phyloP scores from a whole-genome alignment of 2,329 filamentous ascomycete species.

The Phyllosticta ampelicida region DNA sequence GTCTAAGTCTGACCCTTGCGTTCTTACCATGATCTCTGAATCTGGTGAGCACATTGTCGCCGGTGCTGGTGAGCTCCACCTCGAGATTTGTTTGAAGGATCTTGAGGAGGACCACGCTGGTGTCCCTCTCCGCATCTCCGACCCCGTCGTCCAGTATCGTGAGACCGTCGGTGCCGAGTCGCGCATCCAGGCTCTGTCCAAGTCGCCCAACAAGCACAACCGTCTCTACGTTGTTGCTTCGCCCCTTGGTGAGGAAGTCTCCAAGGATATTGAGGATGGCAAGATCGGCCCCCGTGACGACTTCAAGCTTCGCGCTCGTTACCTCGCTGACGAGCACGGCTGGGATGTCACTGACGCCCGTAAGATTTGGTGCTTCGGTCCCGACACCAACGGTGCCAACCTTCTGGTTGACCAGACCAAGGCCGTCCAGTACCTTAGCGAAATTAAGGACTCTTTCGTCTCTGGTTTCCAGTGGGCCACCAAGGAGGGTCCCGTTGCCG shows the following conservation, averaged over 20 bases:
- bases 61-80: conserved; percentile 97
- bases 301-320: conserved; percentile 95
- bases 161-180: conserved; percentile 82
- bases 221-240: conserved; percentile 93
- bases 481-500: conserved; percentile 91
- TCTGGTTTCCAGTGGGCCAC: conserved; percentile 99
- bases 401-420: conserved; percentile 99
- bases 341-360: conserved; percentile 99
- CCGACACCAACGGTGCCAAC: conserved; percentile 96
- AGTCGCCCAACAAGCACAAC: conserved; percentile 99
- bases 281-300: conserved; percentile 94
- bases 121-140: conserved; percentile 94
- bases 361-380: conserved; percentile 99
- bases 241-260: conserved; percentile 85
- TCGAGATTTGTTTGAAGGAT: conserved; percentile 99
- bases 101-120: conserved; percentile 98
- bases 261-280: conserved; percentile 79
- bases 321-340: conserved; percentile 91
- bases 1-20: conserved; percentile 99
- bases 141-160: conserved; percentile 97
- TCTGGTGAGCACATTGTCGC: conserved; percentile 98
- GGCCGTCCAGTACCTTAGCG: conserved; percentile 98
- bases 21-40: conserved; percentile 77
- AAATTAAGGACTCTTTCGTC: conserved; percentile 99
- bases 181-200: conserved; percentile 93